Conservation (phyloP, 2,329 filamentous ascomycete species). For the Claviceps purpurea region DNA sequence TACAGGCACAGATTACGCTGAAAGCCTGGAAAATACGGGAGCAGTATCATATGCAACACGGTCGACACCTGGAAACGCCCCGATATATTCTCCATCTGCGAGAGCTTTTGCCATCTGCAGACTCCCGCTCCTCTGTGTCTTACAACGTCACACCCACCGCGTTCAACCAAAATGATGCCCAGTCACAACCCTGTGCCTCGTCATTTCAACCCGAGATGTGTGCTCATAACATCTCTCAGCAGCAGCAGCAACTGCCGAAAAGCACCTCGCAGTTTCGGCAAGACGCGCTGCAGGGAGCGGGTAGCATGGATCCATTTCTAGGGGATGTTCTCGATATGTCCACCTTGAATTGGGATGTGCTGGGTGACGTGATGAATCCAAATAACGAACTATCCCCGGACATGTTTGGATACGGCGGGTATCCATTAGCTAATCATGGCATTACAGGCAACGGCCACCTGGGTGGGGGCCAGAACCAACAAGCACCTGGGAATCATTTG, state of each 20-base stretch:
- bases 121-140: constrained; percentile 20
- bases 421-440: constrained; percentile 10
- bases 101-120: constrained; percentile 25
- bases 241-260: constrained; percentile 1
- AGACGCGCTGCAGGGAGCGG: constrained; percentile 8
- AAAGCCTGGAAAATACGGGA: constrained; percentile 41
- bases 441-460: constrained; percentile 2
- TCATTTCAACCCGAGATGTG: constrained; percentile 1
- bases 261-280: not conserved
- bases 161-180: not conserved
- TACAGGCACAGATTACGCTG: constrained; percentile 33
- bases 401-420: constrained; percentile 19
- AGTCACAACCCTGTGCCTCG: not conserved
- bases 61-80: constrained; percentile 27
- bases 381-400: constrained; percentile 17
- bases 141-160: not conserved
- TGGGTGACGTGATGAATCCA: constrained; percentile 18
- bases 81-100: constrained; percentile 32
- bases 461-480: constrained; percentile 4
- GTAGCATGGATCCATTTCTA: constrained; percentile 30
- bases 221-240: not conserved
- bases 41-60: constrained; percentile 23
- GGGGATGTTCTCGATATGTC: constrained; percentile 30
- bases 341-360: constrained; percentile 33
- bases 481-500: not conserved